Evolutionary conservation across 495 filamentous ascomycete species (phyloP), one percentile per base, ranked within the genome.

Genomic region (Lophiostoma macrostomum): DNA sequence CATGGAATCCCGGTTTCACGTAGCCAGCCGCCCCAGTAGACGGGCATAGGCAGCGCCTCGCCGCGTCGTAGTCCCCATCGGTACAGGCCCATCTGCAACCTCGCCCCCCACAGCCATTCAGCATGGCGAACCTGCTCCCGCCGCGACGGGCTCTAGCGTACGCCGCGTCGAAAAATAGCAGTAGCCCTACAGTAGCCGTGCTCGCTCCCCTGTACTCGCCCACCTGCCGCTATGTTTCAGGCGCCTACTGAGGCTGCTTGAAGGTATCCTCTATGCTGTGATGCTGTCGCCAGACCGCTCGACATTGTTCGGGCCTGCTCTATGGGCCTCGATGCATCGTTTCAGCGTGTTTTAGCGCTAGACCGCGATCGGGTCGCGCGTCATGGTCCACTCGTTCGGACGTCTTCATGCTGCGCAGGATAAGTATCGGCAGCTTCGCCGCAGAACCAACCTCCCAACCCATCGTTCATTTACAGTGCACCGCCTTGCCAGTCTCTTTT

Each of bases 361-460:
- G 24, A 50, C 12, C 43, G 49, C 37, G 22, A 46, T 45, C 48
- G 31, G 41, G 35, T 25, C 25, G 49, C 48, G 49, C 40, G 36
- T 50, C 49, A 32, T 39, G 47, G 37, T 58, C 47, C 60, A 55
- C 14, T 60, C 50, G 60, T 53, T 56, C 37, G 10, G 42, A 49
- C 12, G 55, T 13, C 49, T 46, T 58, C 41, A 56, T 14, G 32
- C 50, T 24, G 36, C 12, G 12, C 16, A 56, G 47, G 27, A 64
- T 53, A 64, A 64, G 56, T 56, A 64, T 35, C 53, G n/a, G 30
- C 40, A 44, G 50, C 60, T 53, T 64, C 56, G 60, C 60, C 56
- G 56, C 60, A 53, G 30, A 55, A 44, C 52, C 39, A 50, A 36
- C 29, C 8, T 49, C 36, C 48, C 38, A 19, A 5, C 30, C 36